Evolutionary conservation across 2,329 filamentous ascomycete genomes (phyloP).

Genomic region (Ophioceras dolichostomum): DNA sequence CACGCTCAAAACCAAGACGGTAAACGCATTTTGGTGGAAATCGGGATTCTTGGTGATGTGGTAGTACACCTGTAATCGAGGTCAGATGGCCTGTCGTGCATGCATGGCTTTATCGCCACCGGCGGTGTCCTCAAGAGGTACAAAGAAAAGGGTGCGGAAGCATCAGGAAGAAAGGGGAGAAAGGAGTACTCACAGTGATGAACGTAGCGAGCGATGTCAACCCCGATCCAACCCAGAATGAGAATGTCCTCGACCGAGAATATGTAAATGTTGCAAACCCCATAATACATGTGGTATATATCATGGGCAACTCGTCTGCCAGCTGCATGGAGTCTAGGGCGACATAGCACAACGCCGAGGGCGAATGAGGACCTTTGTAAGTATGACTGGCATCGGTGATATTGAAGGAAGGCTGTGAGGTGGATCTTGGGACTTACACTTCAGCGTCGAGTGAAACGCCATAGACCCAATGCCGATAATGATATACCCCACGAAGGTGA

Average conservation of each 20-base stretch:
- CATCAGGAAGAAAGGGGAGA: not conserved
- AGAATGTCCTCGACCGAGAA: slow-evolving; percentile 30
- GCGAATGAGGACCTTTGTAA: no score
- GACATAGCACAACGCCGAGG: no score
- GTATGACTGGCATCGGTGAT: no score
- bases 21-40: slow-evolving; percentile 76
- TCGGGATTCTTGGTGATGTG: slow-evolving; percentile 69
- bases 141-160: not conserved
- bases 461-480: slow-evolving; percentile 42
- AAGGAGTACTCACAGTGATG: slow-evolving; percentile 66
- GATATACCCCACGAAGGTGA: slow-evolving; percentile 44
- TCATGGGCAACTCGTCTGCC: slow-evolving; percentile 48
- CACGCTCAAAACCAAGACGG: slow-evolving; percentile 56
- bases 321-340: slow-evolving; percentile 43
- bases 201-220: slow-evolving; percentile 46
- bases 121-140: no score
- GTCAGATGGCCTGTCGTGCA: not conserved
- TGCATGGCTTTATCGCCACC: no score
- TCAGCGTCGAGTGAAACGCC: slow-evolving; percentile 43
- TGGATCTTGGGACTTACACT: slow-evolving; percentile 27
- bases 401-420: not conserved
- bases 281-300: slow-evolving; percentile 46
- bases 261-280: slow-evolving; percentile 61
- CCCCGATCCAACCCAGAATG: slow-evolving; percentile 40
- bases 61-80: slow-evolving; percentile 32